Evolutionary conservation across 2,329 filamentous ascomycete species (phyloP).

Genomic region (Fusarium heterosporum): DNA sequence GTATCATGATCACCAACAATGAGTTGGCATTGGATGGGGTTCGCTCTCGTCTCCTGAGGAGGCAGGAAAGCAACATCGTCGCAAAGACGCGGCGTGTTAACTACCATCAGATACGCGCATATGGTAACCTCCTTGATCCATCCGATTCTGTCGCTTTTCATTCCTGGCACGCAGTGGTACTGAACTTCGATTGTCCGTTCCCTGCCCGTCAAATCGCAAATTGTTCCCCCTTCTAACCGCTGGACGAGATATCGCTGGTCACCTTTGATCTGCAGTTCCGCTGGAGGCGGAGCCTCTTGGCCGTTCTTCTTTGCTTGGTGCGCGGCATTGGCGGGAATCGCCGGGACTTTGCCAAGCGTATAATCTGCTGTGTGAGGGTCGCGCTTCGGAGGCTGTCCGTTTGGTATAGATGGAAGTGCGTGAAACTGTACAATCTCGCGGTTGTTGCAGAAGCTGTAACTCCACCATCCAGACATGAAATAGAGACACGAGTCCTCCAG

Average conservation of each 20-base stretch:
- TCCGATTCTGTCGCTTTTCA: conserved; percentile 79
- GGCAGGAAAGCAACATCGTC: conserved; percentile 88
- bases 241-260: conserved; percentile 90
- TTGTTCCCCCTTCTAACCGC: conserved; percentile 80
- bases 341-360: conserved; percentile 72
- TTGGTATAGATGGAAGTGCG: conserved; percentile 74
- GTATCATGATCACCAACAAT: conserved; percentile 67
- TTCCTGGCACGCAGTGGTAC: conserved; percentile 80
- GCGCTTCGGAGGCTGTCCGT: conserved; percentile 79
- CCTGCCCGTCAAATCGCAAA: conserved; percentile 86
- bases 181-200: conserved; percentile 87
- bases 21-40: conserved; percentile 80
- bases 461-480: conserved; percentile 90
- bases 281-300: conserved; percentile 55
- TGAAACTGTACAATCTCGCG: conserved; percentile 91
- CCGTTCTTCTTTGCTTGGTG: conserved; percentile 41
- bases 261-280: conserved; percentile 82
- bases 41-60: conserved; percentile 79
- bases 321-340: conserved; percentile 49
- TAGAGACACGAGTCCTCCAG: conserved; percentile 89
- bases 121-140: conserved; percentile 95
- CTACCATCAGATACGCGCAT: conserved; percentile 92
- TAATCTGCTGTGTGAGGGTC: conserved; percentile 83
- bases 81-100: conserved; percentile 90
- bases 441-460: conserved; percentile 93